These are phyloP conservation scores for Colletotrichum sp. DNA, from an alignment of 2,329 filamentous ascomycete genomes.

Conservation along the genomic window DNA sequence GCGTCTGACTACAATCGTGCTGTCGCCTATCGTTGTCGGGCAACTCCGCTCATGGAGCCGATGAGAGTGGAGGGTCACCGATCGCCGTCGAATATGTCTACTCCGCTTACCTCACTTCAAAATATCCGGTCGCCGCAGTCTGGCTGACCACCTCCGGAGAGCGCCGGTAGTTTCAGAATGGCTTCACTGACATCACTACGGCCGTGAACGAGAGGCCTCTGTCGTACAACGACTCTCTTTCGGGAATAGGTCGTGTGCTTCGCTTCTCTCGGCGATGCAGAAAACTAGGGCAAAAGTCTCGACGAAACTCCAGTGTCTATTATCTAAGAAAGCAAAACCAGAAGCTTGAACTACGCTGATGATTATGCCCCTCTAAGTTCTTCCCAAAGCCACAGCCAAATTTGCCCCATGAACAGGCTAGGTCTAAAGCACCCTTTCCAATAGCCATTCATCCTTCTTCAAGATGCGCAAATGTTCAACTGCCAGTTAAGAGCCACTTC, in stretches of 20 bases:
- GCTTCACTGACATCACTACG: background rate
- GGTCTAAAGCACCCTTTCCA: background rate
- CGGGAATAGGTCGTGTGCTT: background rate
- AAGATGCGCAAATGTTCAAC: background rate
- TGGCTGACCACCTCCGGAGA: background rate
- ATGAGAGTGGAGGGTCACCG: background rate
- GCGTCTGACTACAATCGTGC: background rate
- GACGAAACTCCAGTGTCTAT: background rate
- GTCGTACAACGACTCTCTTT: background rate
- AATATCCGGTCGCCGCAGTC: background rate
- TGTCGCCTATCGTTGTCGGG: background rate
- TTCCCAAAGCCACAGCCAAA: background rate
- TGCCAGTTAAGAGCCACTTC: background rate
- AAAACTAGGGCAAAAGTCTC: background rate
- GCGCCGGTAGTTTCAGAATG: background rate
- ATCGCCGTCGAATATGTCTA: background rate
- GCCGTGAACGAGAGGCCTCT: background rate
- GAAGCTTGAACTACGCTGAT: background rate
- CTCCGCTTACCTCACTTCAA: background rate
- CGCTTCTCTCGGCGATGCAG: background rate
- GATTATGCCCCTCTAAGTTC: background rate
- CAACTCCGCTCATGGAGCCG: background rate
- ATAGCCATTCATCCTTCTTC: background rate
- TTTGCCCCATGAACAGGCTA: background rate
- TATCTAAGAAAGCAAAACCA: background rate